Evolutionary conservation across 768 basidiomycete species (phyloP).

Genomic region (Suillus variegatus): DNA sequence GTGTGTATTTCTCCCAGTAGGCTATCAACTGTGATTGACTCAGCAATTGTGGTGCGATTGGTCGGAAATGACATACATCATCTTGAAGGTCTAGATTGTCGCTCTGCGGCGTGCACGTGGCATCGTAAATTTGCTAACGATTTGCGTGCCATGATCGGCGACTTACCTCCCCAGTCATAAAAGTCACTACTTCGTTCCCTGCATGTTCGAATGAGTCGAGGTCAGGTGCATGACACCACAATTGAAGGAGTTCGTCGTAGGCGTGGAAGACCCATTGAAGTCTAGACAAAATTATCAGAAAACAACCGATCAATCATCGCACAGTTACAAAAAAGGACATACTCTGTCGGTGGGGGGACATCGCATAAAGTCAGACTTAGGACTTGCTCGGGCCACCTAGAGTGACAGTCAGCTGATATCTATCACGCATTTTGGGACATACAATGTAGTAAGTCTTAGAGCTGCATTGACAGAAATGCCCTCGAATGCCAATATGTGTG

Average conservation of each 20-base stretch:
- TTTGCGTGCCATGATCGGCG: slow-evolving; percentile 1
- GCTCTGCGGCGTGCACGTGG: slow-evolving; percentile 9
- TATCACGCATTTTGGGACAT: slow-evolving; percentile 26
- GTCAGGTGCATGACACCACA: slow-evolving; percentile 68
- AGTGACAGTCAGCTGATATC: not conserved
- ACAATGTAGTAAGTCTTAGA: slow-evolving; percentile 68
- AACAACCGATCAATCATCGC: not conserved
- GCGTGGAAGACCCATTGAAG: slow-evolving; percentile 59
- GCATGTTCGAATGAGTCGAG: slow-evolving; percentile 68
- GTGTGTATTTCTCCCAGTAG: slow-evolving; percentile 59
- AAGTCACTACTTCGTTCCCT: slow-evolving; percentile 55
- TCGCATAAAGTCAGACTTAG: slow-evolving; percentile 69
- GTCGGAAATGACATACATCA: slow-evolving; percentile 46
- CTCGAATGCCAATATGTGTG: slow-evolving; percentile 75
- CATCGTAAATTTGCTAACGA: slow-evolving; percentile 3
- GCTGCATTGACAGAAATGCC: slow-evolving; percentile 56
- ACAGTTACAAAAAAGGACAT: slow-evolving; percentile 23
- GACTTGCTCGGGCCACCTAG: slow-evolving; percentile 72
- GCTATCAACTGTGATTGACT: slow-evolving; percentile 53
- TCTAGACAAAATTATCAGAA: slow-evolving; percentile 35
- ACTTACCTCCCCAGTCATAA: slow-evolving; percentile 59
- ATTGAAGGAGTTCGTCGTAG: slow-evolving; percentile 62
- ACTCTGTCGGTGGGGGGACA: slow-evolving; percentile 70
- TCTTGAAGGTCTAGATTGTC: slow-evolving; percentile 58
- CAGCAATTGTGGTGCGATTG: not conserved